Evolutionary conservation across 257 asterid genomes (phyloP).

Genomic region (Forsythia suspensa): DNA sequence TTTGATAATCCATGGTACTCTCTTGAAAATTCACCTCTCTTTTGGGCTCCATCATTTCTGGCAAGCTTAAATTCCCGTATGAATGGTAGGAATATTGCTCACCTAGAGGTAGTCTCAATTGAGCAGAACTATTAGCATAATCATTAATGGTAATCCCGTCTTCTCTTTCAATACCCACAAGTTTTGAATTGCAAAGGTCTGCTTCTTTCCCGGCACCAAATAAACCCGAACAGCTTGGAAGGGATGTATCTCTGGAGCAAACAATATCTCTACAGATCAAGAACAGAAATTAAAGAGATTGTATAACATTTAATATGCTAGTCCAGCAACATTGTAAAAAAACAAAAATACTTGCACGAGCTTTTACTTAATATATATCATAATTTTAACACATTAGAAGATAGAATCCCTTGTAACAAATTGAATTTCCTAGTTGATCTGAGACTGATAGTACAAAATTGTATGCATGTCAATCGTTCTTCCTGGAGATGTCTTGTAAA

Average conservation of each 20-base stretch:
- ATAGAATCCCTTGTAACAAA: background rate
- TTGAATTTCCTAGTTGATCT: background rate
- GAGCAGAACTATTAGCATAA: constrained; percentile 42
- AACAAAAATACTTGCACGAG: background rate
- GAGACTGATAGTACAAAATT: background rate
- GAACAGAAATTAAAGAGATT: constrained; percentile 11
- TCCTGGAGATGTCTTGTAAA: background rate
- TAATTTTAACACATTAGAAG: background rate
- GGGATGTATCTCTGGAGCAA: constrained; percentile 44
- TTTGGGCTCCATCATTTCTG: constrained; percentile 48
- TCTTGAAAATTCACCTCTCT: constrained; percentile 50
- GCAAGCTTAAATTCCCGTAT: constrained; percentile 40
- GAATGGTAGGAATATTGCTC: constrained; percentile 50
- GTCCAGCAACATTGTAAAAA: background rate
- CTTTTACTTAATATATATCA: background rate
- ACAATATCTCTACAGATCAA: constrained; percentile 50
- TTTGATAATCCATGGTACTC: constrained; percentile 45
- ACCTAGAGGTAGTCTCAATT: constrained; percentile 47
- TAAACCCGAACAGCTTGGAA: constrained; percentile 47
- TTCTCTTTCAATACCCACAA: constrained; percentile 36
- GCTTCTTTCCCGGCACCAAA: constrained; percentile 44
- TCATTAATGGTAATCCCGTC: constrained; percentile 61
- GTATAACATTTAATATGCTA: background rate
- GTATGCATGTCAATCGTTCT: background rate
- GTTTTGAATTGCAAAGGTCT: constrained; percentile 46